Evolutionary conservation across 768 basidiomycete species (phyloP).

Genomic region (Tulasnella sp.): DNA sequence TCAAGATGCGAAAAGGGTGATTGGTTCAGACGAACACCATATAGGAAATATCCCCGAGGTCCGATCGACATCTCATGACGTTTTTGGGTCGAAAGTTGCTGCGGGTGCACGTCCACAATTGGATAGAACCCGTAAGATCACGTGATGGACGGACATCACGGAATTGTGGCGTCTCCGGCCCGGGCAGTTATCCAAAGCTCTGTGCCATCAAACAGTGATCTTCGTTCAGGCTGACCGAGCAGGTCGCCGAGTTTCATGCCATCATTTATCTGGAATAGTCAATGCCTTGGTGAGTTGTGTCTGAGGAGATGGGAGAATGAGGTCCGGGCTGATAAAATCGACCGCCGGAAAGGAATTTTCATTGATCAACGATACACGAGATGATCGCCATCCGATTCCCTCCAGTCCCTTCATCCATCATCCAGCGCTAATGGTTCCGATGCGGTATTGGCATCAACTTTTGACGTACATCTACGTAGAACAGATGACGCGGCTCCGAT

Average conservation of each 20-base stretch:
- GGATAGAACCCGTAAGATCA: too few relatives aligned
- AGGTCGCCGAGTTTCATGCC: background rate
- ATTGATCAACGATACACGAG: background rate
- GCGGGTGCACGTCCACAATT: too few relatives aligned
- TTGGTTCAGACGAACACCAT: too few relatives aligned
- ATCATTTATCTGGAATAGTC: background rate
- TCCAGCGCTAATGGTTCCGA: background rate
- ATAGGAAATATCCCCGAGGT: too few relatives aligned
- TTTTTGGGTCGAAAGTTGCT: too few relatives aligned
- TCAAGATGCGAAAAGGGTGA: too few relatives aligned
- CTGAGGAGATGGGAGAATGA: background rate
- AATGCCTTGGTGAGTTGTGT: background rate
- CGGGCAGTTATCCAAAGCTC: background rate
- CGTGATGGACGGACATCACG: too few relatives aligned
- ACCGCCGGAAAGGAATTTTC: background rate
- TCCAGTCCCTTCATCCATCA: background rate
- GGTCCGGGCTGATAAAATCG: background rate
- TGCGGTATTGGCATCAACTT: background rate
- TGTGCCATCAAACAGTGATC: background rate
- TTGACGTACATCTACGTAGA: background rate
- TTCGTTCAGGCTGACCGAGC: background rate
- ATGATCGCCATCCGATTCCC: background rate
- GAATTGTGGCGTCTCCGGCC: too few relatives aligned
- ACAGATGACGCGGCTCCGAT: background rate
- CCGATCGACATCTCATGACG: too few relatives aligned